Evolutionary conservation across 352 stramenopile genomes (phyloP), one percentile per base, ranked within the genome.

Genomic region (Globisporangium carolinianum): DNA sequence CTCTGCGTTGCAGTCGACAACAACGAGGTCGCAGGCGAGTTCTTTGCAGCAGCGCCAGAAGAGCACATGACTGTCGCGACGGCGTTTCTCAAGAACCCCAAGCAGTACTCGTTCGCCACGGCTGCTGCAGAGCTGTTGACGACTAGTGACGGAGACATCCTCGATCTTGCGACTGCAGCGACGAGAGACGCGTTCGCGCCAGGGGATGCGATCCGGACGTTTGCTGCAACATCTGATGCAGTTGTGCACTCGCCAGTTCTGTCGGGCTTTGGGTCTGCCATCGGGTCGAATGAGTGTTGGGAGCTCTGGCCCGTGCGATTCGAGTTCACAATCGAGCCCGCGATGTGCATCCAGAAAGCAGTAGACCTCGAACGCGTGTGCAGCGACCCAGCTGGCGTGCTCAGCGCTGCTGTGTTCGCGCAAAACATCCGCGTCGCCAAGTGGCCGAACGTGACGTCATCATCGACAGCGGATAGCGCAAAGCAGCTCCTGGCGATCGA

Each of bases 1-100:
- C 60, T 83, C 9, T 83, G 73, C 32, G 68, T 83, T 0, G 59
- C 73, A 0, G 58, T 79, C 10, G 71, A 83, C 66, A 83, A 79
- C 66, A 79, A 72, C 37, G 73, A 79, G 52, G 61, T 76, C 9
- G 66, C 63, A 0, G 71, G 73, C 15, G 60, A 72, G 55, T 83
- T 72, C 49, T 70, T 72, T 51, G 32, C 63, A 2, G 50, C 54
- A 4, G 47, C 62, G 0, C 45, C 62, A 0, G 73, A 83, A 17
- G 59, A 75, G 24, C 24, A 46, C 8, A 76, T 83, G 71, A 57
- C 61, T 0, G 51, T 69, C 42, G 55, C 61, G 3, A 74, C 55
- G 17, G 73, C 73, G 6, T 79, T 83, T 47, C 36, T 68, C 12
- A 66, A 66, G 38, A 83, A 83, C 50, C 46, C 68, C 11, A 79